A percentile compares a stretch with the other conserved stretches of the same genome.
Conservation (phyloP, 2,329 filamentous ascomycete species). For the Gaeumannomyces tritici region DNA sequence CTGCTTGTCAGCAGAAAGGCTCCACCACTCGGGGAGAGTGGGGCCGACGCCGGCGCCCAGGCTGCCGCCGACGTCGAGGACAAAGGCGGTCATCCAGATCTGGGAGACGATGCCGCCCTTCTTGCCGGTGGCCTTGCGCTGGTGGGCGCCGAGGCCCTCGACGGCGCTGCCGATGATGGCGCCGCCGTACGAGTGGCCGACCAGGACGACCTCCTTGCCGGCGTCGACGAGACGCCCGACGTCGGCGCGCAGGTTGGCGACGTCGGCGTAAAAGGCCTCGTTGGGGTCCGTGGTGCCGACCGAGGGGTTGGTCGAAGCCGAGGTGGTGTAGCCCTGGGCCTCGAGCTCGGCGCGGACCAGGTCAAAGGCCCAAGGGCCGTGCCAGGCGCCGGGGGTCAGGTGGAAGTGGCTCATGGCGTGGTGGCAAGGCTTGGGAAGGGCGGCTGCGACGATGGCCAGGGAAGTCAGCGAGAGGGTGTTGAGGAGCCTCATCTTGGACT, state of each 20-base stretch:
- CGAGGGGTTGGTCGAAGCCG: constrained; percentile 20
- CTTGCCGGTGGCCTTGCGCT: constrained; percentile 3
- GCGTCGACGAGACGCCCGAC: constrained; percentile 2
- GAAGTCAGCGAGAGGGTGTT: background rate
- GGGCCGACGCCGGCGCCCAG: constrained; percentile 4
- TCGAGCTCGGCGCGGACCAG: constrained; percentile 19
- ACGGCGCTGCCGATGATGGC: constrained; percentile 5
- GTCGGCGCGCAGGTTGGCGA: constrained; percentile 3
- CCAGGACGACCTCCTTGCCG: constrained; percentile 7
- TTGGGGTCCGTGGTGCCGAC: constrained; percentile 19
- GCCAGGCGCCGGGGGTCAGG: constrained; percentile 29
- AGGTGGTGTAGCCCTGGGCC: constrained; percentile 19
- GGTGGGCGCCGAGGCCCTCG: constrained; percentile 2
- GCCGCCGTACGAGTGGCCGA: constrained; percentile 9
- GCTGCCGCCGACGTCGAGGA: constrained; percentile 1
- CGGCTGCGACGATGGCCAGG: background rate
- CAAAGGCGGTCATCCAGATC: constrained; percentile 7
- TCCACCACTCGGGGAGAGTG: constrained; percentile 6
- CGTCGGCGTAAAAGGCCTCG: constrained; percentile 10
- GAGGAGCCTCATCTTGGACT: background rate
- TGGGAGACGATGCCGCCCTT: constrained; percentile 5
- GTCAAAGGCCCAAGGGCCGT: constrained; percentile 20
- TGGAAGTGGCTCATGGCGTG: constrained; percentile 15
- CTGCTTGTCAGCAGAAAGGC: constrained; percentile 1
- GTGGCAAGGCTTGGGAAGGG: background rate